phyloP scores from a whole-genome alignment of 345 rosid species.

The Linum tenue region DNA sequence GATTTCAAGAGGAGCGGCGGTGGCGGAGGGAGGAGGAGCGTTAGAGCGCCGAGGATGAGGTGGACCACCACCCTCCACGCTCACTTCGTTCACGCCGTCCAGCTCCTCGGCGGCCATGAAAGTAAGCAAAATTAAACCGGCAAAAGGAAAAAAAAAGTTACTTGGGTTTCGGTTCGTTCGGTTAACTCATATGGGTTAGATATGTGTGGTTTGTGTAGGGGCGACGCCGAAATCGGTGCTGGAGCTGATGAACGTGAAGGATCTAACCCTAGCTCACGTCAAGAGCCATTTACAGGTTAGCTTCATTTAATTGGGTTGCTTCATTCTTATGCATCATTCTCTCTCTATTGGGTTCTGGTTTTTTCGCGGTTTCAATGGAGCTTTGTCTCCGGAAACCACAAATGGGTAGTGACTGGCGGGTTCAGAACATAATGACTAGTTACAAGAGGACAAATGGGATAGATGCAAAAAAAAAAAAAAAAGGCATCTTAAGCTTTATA shows the following conservation, averaged over 20 bases:
- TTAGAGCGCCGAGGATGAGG: slow-evolving; percentile 95
- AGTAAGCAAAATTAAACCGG: slow-evolving; percentile 27
- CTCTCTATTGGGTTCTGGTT: no score
- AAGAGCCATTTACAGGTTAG: slow-evolving; percentile 98
- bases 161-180: no score
- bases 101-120: slow-evolving; percentile 99
- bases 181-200: no score
- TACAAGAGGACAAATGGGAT: no score
- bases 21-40: slow-evolving; percentile 35
- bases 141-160: no score
- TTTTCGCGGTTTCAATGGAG: no score
- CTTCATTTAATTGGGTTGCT: no score
- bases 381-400: no score
- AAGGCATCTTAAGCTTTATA: no score
- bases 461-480: no score
- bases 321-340: slow-evolving; percentile 3
- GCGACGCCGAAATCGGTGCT: slow-evolving; percentile 96
- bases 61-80: slow-evolving; percentile 96
- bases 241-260: slow-evolving; percentile 98
- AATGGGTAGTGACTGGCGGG: no score
- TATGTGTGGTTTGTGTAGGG: slow-evolving; percentile 32
- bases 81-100: slow-evolving; percentile 90
- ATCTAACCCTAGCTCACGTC: slow-evolving; percentile 99
- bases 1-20: slow-evolving; percentile 73
- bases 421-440: no score